Percentiles rank a stretch among this genome's conserved stretches.
Evolutionary conservation across 306 rosid species (phyloP).

Genomic region (Canavalia gladiata): DNA sequence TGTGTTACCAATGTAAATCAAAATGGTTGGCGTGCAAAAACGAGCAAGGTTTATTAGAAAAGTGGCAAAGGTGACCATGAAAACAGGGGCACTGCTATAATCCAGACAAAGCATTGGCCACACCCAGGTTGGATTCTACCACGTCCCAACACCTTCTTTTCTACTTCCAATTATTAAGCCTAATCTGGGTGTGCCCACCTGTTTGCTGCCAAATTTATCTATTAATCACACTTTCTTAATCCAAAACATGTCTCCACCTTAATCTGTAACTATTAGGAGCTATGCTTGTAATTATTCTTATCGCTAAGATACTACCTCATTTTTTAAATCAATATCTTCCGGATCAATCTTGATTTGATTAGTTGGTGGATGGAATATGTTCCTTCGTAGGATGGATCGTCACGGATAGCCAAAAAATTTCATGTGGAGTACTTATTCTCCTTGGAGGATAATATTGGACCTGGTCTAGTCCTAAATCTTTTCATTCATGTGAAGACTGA

Average conservation of each 20-base stretch:
- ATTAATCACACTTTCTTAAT: constrained; percentile 24
- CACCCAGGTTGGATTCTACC: constrained; percentile 63
- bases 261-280: background rate
- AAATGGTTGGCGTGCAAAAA: constrained; percentile 44
- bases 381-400: background rate
- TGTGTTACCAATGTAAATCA: constrained; percentile 40
- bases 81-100: constrained; percentile 66
- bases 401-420: background rate
- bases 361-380: constrained; percentile 30
- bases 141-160: constrained; percentile 45
- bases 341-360: constrained; percentile 34
- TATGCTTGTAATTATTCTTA: constrained; percentile 19
- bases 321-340: constrained; percentile 19
- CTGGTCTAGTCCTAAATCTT: background rate
- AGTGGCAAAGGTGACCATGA: constrained; percentile 73
- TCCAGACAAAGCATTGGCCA: constrained; percentile 79
- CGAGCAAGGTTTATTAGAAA: constrained; percentile 54
- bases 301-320: constrained; percentile 21
- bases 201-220: constrained; percentile 32
- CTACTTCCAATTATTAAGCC: constrained; percentile 8
- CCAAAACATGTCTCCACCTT: background rate
- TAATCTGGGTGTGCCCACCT: constrained; percentile 41
- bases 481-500: constrained; percentile 22
- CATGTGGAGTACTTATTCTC: background rate
- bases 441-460: constrained; percentile 1